Evolutionary conservation across 176 grass and related monocot species (phyloP).

Genomic region (Poa pratensis): DNA sequence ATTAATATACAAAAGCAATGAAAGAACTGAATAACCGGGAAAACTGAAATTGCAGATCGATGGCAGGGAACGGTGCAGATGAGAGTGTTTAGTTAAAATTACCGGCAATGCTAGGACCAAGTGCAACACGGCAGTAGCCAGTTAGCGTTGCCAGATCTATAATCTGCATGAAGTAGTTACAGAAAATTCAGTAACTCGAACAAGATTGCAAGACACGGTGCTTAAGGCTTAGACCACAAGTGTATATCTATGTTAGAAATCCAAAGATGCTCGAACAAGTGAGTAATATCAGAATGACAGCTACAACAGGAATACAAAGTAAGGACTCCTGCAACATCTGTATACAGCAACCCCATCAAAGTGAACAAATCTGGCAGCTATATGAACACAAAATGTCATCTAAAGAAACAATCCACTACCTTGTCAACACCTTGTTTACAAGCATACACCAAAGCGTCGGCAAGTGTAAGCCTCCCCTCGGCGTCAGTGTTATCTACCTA

Average conservation of each 20-base stretch:
- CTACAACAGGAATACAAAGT: not conserved
- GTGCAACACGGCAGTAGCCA: constrained; percentile 77
- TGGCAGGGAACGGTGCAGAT: not conserved
- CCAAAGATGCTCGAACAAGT: not conserved
- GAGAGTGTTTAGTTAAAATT: constrained; percentile 21
- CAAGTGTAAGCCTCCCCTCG: constrained; percentile 96
- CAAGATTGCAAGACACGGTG: not conserved
- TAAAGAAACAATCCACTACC: constrained; percentile 41
- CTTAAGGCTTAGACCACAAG: not conserved
- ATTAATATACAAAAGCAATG: not conserved
- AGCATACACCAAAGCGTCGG: constrained; percentile 93
- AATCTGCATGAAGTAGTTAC: constrained; percentile 55
- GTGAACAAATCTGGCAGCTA: not conserved
- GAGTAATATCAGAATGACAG: not conserved
- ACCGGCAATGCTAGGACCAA: constrained; percentile 91
- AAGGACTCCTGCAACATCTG: not conserved
- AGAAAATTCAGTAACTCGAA: constrained; percentile 11
- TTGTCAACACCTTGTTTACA: constrained; percentile 95
- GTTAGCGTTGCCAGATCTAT: constrained; percentile 95
- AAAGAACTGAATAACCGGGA: not conserved
- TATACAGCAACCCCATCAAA: not conserved
- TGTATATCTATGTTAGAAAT: not conserved
- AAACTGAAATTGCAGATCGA: not conserved
- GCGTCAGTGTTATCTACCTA: constrained; percentile 98
- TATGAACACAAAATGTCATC: not conserved